Conservation (phyloP, 2,329 filamentous ascomycete genomes). For the Scytalidium sp. region DNA sequence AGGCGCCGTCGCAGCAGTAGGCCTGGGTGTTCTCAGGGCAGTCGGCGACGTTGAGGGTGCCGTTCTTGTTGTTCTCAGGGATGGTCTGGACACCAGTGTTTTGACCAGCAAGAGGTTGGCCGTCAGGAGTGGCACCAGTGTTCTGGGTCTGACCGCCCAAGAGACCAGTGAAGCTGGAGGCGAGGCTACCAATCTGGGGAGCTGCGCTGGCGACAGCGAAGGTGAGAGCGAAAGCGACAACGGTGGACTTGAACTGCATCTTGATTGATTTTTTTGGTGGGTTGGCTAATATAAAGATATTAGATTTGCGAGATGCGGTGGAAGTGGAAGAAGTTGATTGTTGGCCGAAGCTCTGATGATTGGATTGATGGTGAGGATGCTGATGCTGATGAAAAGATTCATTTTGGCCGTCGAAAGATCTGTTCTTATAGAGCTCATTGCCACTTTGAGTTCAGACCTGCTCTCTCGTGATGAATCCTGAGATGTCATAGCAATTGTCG, state of each 20-base stretch:
- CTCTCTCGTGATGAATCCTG: too few relatives aligned
- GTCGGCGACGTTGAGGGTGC: not conserved
- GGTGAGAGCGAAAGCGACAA: slow-evolving; percentile 2
- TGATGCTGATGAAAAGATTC: not conserved
- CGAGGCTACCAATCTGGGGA: not conserved
- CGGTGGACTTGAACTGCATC: slow-evolving; percentile 7
- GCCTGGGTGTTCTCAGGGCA: not conserved
- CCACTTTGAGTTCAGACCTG: too few relatives aligned
- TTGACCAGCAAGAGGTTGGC: not conserved
- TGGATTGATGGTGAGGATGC: not conserved
- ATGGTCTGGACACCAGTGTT: too few relatives aligned
- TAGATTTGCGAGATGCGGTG: not conserved
- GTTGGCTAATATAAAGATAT: not conserved
- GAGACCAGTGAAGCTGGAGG: not conserved
- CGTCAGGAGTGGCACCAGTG: not conserved
- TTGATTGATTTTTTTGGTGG: not conserved
- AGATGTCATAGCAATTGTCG: not conserved
- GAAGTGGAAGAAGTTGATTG: not conserved
- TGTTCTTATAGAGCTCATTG: not conserved
- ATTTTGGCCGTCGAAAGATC: not conserved
- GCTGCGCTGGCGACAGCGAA: not conserved
- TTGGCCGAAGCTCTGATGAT: not conserved
- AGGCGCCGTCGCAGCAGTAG: slow-evolving; percentile 1
- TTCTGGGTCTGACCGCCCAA: too few relatives aligned
- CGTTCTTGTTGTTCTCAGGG: too few relatives aligned